phyloP scores from a whole-genome alignment of 495 filamentous ascomycete species.

The Aspergillus carlsbadensis region DNA sequence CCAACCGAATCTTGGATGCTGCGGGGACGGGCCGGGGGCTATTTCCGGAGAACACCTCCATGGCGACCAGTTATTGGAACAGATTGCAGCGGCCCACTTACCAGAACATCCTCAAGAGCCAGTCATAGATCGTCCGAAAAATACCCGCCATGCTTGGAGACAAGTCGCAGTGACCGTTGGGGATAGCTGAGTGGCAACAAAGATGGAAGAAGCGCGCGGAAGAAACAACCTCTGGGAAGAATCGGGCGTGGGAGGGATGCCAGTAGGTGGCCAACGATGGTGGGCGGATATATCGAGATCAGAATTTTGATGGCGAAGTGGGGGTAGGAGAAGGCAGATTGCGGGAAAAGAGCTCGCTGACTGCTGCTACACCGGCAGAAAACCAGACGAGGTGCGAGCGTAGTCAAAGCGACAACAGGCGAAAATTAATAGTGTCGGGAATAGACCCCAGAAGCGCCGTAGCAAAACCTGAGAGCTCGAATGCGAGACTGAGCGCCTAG shows the following conservation, averaged over 20 bases:
- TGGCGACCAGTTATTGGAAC: slow-evolving; percentile 23
- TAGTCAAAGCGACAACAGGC: slow-evolving; percentile 18
- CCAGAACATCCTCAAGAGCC: slow-evolving; percentile 97
- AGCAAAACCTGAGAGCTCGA: slow-evolving; percentile 10
- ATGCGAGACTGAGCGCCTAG: slow-evolving; percentile 3
- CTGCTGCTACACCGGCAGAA: slow-evolving; percentile 13
- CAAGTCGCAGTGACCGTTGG: not conserved
- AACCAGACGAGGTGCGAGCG: slow-evolving; percentile 18
- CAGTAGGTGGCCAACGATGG: slow-evolving; percentile 10
- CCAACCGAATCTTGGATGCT: slow-evolving; percentile 23
- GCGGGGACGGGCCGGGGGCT: slow-evolving; percentile 41
- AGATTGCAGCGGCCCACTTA: slow-evolving; percentile 55
- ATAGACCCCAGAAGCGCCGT: slow-evolving; percentile 13
- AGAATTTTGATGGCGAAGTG: slow-evolving; percentile 21
- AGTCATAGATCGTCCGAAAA: slow-evolving; percentile 96
- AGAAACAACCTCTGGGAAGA: not conserved
- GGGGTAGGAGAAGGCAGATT: slow-evolving; percentile 18
- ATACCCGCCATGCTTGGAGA: slow-evolving; percentile 68
- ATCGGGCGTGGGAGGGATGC: not conserved
- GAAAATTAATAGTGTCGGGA: slow-evolving; percentile 13
- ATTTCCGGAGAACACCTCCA: slow-evolving; percentile 19
- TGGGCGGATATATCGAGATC: slow-evolving; percentile 23
- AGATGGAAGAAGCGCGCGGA: not conserved
- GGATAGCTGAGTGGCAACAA: not conserved
- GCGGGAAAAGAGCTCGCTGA: slow-evolving; percentile 14